Base-by-base conservation (phyloP, 148 eudicot genomes). In the Fallopia convolvulus region DNA sequence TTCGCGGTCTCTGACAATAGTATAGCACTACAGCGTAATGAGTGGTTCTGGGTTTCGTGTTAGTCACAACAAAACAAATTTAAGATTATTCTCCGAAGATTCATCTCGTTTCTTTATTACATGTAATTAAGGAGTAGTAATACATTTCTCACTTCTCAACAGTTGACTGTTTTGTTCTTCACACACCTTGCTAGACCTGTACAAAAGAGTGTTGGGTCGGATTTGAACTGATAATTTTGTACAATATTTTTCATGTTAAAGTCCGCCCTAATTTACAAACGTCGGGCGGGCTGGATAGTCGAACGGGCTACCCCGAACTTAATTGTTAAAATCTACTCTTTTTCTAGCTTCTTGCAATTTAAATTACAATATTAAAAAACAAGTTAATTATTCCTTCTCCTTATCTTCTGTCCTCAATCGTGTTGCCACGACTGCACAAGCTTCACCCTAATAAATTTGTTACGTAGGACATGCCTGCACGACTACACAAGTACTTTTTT, bases 31-130 rank as follows among this genome's bases (percentile, higher is more conserved):
- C n/a, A n/a, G 72, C 72, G 72, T 33, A 39, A 68, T 15, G 15
- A 36, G 2, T 68, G 72, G 72, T 68, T 33, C 42, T 68, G 72
- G 72, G 72, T 36, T 68, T 68, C 72, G 72, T 68, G 72, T 6
- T 33, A 13, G 36, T 5, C 44, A 68, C 42, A 6, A 68, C 9
- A 33, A 66, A 39, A 68, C 72, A 68, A 68, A 68, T 68, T 68
- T 14, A 6, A 33, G 44, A 68, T 68, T 36, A 36, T 39, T 68
- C 72, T 36, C 44, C 33, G 42, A 68, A 68, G 72, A 68, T 68
- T 68, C 72, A 33, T 68, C 21, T 5, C 44, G 1, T 4, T 33
- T 61, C 10, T 63, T 63, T 63, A 63, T 12, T 23, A 7, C 23
- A 6, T 7, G 5, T 55, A 30, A 30, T 63, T 13, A 63, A 3